Evolutionary conservation across 805 yeast genomes (phyloP).

Genomic region (Candida nemodendra): DNA sequence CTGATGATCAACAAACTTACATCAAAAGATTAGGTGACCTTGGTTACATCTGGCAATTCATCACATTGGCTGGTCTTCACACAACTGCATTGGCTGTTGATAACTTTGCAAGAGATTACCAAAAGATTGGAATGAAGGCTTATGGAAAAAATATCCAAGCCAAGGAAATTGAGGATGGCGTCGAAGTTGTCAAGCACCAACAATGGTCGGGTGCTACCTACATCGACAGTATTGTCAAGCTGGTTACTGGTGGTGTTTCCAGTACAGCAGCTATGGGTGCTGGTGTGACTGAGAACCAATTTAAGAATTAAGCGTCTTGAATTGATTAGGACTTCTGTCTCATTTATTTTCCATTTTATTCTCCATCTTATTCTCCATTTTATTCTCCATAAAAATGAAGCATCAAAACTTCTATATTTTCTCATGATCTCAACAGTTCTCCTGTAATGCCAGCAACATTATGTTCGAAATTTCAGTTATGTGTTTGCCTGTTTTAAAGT

Average conservation of each 20-base stretch:
- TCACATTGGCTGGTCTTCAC: slow-evolving; percentile 95
- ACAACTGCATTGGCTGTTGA: slow-evolving; percentile 92
- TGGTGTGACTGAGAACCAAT: slow-evolving; percentile 97
- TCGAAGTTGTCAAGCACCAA: slow-evolving; percentile 96
- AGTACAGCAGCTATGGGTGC: slow-evolving; percentile 98
- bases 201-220: slow-evolving; percentile 99
- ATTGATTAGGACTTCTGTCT: no score
- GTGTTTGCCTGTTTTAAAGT: no score
- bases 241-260: slow-evolving; percentile 91
- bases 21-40: slow-evolving; percentile 80
- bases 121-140: slow-evolving; percentile 89
- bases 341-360: no score
- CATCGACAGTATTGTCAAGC: slow-evolving; percentile 83
- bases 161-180: slow-evolving; percentile 82
- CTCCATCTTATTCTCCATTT: no score
- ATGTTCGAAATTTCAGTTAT: no score
- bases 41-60: slow-evolving; percentile 97
- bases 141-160: slow-evolving; percentile 87
- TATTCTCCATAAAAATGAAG: no score
- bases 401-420: no score
- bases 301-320: no score
- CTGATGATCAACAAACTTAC: slow-evolving; percentile 85
- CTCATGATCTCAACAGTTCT: no score
- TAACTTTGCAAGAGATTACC: slow-evolving; percentile 74
- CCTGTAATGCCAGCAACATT: no score